Evolutionary conservation across 1,139 yeast genomes (phyloP), one percentile per base, ranked within the genome.

Genomic region (Ashbya aceris): DNA sequence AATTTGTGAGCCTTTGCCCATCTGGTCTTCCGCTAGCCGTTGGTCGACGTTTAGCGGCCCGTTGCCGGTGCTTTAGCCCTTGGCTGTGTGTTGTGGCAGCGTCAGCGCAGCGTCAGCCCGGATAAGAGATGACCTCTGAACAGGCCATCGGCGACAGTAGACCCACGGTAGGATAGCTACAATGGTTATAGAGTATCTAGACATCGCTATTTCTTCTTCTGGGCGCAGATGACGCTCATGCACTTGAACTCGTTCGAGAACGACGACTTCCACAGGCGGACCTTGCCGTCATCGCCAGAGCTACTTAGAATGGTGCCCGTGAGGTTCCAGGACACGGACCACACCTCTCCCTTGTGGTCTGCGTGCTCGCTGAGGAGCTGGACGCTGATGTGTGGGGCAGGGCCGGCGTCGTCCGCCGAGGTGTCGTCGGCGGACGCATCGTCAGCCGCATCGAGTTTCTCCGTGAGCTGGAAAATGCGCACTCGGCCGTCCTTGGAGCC

Each of bases 401-500:
- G 14, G 46, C 27, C 35, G 35, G 13, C 30, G 9, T 10, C 17
- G n/a, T 30, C n/a, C 6, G 30, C 26, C 2, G 32, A 4, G 32
- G 32, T 8, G n/a, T 36, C 51, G 14, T 39, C 47, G 23, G 42
- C 39, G 6, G 45, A 42, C 20, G 40, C 45, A 2, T 39, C 42
- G 26, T 51, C 49, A 27, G 68, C 58, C 45, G 44, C 46, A 10
- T 37, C 30, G 26, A 36, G 44, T 51, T 56, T 60, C 62, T 83
- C 69, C 39, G 73, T 70, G 3, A 87, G 71, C 61, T 83, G 84
- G 69, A 82, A 89, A 2, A 91, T 82, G 42, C 97, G 73, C 13
- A 91, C 89, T 55, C 70, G 79, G 0, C 97, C 98, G 61, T 91
- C 98, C 61, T 87, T 87, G 59, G 95, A 86, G 2, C 95, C 98